Evolutionary conservation across 2,329 filamentous ascomycete species (phyloP).

Genomic region (Sporothrix euskadiensis): DNA sequence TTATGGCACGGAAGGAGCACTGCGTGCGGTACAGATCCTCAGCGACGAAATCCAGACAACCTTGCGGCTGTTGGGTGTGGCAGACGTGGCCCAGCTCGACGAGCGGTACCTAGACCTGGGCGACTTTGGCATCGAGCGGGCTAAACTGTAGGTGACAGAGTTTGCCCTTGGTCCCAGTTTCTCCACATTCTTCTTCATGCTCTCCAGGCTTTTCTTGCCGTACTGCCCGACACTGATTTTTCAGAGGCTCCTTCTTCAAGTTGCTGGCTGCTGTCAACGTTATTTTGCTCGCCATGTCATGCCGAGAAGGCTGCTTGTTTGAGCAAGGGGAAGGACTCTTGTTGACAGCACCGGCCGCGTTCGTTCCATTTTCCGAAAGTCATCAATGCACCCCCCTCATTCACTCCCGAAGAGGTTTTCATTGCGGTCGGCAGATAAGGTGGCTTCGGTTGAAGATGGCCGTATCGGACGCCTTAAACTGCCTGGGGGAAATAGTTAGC

Average conservation of each 20-base stretch:
- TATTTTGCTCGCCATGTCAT: neutral
- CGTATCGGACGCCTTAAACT: too few relatives aligned
- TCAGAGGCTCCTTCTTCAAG: neutral
- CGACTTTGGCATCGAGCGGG: neutral
- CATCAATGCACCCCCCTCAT: neutral
- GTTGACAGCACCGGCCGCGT: neutral
- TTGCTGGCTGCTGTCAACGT: neutral
- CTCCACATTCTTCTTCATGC: neutral
- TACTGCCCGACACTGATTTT: neutral
- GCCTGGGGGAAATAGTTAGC: too few relatives aligned
- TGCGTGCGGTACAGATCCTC: slow-evolving; percentile 39
- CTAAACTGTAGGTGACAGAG: slow-evolving; percentile 5
- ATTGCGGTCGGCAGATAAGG: too few relatives aligned
- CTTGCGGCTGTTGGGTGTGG: slow-evolving; percentile 26
- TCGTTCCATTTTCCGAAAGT: slow-evolving; percentile 4
- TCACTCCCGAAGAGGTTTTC: too few relatives aligned
- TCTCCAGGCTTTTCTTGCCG: neutral
- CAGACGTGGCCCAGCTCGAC: slow-evolving; percentile 18
- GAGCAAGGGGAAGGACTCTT: neutral
- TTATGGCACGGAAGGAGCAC: slow-evolving; percentile 41
- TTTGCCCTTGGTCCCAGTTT: neutral
- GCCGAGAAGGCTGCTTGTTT: neutral
- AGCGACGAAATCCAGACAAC: slow-evolving; percentile 30
- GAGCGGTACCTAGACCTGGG: slow-evolving; percentile 23
- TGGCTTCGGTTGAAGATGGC: too few relatives aligned